Percentiles rank a stretch among this genome's conserved stretches.
phyloP scores from a whole-genome alignment of 2,329 filamentous ascomycete species.

The Diaporthe nobilis region DNA sequence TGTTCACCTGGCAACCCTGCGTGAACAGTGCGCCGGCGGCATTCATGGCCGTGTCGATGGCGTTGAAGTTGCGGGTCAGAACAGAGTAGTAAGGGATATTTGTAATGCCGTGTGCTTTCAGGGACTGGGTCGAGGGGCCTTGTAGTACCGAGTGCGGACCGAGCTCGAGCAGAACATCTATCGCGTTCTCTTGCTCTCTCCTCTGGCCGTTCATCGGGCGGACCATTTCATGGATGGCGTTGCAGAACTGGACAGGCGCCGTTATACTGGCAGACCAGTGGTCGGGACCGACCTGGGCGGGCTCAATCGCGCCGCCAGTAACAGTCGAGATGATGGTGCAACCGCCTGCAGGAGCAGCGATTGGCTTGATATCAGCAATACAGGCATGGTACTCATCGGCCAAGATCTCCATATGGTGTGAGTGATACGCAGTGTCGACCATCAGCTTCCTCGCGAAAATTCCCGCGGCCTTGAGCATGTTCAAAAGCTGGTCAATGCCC shows the following conservation, averaged over 20 bases:
- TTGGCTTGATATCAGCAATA: constrained; percentile 37
- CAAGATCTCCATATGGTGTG: constrained; percentile 47
- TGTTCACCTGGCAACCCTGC: not conserved
- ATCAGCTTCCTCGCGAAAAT: constrained; percentile 48
- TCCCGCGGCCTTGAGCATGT: constrained; percentile 44
- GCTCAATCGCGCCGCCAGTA: constrained; percentile 11
- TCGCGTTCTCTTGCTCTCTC: not conserved
- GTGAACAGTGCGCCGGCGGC: not conserved
- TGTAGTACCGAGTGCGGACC: constrained; percentile 23
- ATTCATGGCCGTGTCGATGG: constrained; percentile 8
- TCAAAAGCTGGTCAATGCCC: constrained; percentile 47
- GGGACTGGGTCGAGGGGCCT: not conserved
- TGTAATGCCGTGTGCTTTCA: constrained; percentile 7
- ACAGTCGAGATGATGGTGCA: constrained; percentile 25
- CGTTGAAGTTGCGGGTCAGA: constrained; percentile 21
- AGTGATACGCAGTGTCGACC: constrained; percentile 51
- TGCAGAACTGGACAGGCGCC: constrained; percentile 21
- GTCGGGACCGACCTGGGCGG: constrained; percentile 35
- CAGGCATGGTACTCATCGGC: constrained; percentile 37
- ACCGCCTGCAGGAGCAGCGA: not conserved
- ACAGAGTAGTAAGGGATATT: constrained; percentile 16
- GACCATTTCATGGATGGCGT: constrained; percentile 16
- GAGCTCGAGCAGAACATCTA: constrained; percentile 22
- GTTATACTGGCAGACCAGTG: constrained; percentile 27
- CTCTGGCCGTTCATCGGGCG: not conserved